A percentile compares a stretch with the other conserved stretches of the same genome.
Conservation (phyloP, 805 yeast genomes). For the Metschnikowia rubicola region DNA sequence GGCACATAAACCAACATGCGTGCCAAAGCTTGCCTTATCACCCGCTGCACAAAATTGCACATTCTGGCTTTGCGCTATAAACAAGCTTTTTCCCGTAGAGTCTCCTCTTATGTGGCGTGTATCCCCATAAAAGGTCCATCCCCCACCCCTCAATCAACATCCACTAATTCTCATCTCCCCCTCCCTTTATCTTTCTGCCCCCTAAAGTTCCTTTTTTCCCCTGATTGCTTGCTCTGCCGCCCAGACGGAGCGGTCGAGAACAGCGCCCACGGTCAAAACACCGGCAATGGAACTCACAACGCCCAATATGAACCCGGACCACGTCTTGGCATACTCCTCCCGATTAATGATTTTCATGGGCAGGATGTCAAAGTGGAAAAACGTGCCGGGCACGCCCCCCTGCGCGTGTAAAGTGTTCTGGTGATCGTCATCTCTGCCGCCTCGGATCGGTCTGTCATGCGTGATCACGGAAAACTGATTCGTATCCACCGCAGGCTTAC, state of each 20-base stretch:
- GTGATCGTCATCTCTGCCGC: slow-evolving; percentile 91
- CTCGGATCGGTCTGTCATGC: slow-evolving; percentile 80
- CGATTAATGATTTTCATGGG: slow-evolving; percentile 87
- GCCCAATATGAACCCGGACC: slow-evolving; percentile 79
- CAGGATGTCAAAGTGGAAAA: slow-evolving; percentile 84
- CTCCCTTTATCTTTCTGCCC: not conserved
- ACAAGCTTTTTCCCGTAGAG: not conserved
- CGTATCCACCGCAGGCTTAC: slow-evolving; percentile 54
- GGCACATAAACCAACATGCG: too few species aligned
- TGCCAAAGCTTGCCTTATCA: too few species aligned
- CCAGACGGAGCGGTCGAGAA: slow-evolving; percentile 82
- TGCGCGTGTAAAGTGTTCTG: slow-evolving; percentile 75
- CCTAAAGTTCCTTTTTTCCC: slow-evolving; percentile 55
- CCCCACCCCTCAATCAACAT: not conserved
- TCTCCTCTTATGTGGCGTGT: not conserved
- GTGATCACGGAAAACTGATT: slow-evolving; percentile 87
- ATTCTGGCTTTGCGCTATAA: too few species aligned
- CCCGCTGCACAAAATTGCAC: too few species aligned
- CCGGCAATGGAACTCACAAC: slow-evolving; percentile 91
- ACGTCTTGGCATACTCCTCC: slow-evolving; percentile 68
- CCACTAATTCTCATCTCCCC: not conserved
- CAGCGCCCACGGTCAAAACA: slow-evolving; percentile 86
- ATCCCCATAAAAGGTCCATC: too few species aligned
- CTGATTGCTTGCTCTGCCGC: slow-evolving; percentile 78
- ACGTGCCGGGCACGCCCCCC: slow-evolving; percentile 91